A percentile compares a stretch with the other conserved stretches of the same genome.
phyloP scores from a whole-genome alignment of 805 yeast genomes.

The Millerago galiae region DNA sequence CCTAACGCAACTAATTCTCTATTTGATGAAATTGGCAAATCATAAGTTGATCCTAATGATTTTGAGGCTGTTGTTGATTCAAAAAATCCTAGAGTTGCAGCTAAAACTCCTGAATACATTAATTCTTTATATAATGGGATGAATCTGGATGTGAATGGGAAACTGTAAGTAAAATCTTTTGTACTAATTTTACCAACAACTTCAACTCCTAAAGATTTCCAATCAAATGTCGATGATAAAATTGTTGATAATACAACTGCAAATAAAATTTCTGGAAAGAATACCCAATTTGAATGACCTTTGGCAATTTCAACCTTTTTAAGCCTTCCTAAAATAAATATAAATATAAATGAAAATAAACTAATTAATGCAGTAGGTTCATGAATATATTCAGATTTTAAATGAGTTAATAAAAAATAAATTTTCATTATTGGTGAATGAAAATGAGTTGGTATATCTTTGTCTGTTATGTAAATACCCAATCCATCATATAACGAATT shows the following conservation, averaged over 20 bases:
- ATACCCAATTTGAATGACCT: constrained; percentile 40
- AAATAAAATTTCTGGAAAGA: constrained; percentile 75
- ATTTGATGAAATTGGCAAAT: constrained; percentile 71
- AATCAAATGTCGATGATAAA: constrained; percentile 41
- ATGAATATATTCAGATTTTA: constrained; percentile 36
- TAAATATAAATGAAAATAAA: constrained; percentile 37
- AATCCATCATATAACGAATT: constrained; percentile 69
- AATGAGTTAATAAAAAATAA: constrained; percentile 46
- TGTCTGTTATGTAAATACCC: constrained; percentile 50
- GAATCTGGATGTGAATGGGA: constrained; percentile 50
- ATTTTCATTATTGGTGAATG: constrained; percentile 72
- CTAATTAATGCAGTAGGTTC: constrained; percentile 59
- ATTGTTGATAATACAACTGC: constrained; percentile 63
- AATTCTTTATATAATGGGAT: constrained; percentile 45
- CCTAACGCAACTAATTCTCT: constrained; percentile 92
- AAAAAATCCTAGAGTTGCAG: constrained; percentile 84
- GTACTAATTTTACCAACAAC: constrained; percentile 65
- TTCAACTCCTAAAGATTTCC: constrained; percentile 51
- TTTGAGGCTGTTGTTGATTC: constrained; percentile 93
- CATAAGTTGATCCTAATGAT: constrained; percentile 69
- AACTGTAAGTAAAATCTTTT: constrained; percentile 40
- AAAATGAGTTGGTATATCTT: constrained; percentile 43
- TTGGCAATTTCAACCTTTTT: constrained; percentile 26
- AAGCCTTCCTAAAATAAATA: constrained; percentile 40
- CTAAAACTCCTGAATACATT: constrained; percentile 64